Conservation (phyloP, 805 yeast species). For the Pichia rugopelliculosa region DNA sequence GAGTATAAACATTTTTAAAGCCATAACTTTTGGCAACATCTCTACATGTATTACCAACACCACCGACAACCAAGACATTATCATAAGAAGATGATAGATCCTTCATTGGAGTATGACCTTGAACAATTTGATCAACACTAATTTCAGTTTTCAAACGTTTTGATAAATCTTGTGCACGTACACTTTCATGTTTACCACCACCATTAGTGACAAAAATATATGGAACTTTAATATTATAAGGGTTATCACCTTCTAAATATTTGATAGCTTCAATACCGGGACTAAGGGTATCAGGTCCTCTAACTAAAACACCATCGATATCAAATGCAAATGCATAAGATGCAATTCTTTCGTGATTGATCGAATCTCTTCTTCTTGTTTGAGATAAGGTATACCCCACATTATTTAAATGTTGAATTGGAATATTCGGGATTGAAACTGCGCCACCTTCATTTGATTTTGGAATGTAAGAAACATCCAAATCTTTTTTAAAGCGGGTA, state of each 20-base stretch:
- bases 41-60: constrained; percentile 77
- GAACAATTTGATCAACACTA: constrained; percentile 74
- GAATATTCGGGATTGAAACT: background rate
- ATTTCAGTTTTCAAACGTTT: constrained; percentile 53
- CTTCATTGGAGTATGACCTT: constrained; percentile 92
- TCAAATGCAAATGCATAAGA: constrained; percentile 88
- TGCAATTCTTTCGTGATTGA: constrained; percentile 68
- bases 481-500: constrained; percentile 13
- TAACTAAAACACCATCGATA: constrained; percentile 83
- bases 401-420: background rate
- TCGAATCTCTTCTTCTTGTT: constrained; percentile 11
- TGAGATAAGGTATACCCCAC: background rate
- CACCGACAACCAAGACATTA: constrained; percentile 82
- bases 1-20: constrained; percentile 73
- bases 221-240: constrained; percentile 71
- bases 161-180: constrained; percentile 64
- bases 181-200: constrained; percentile 78
- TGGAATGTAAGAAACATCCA: background rate
- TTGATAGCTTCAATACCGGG: constrained; percentile 69
- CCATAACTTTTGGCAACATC: constrained; percentile 81
- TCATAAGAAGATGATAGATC: constrained; percentile 62
- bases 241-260: constrained; percentile 69
- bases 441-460: background rate
- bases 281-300: constrained; percentile 80
- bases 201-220: constrained; percentile 86